Percentiles rank a stretch among this genome's conserved stretches.
phyloP scores from a whole-genome alignment of 352 stramenopile genomes.

The Pythium aristosporum region DNA sequence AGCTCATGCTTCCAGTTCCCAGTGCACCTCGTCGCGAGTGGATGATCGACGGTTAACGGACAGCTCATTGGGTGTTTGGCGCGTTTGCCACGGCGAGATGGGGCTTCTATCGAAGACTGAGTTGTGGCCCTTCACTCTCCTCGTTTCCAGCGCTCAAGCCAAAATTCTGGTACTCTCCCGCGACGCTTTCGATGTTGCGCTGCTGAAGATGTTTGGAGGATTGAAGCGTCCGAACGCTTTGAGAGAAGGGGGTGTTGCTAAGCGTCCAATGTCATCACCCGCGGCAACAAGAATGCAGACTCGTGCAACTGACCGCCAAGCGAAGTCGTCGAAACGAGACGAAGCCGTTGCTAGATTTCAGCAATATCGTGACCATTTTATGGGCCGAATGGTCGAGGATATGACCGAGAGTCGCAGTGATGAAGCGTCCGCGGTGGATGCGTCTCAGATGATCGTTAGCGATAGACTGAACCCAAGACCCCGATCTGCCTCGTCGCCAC shows the following conservation, averaged over 20 bases:
- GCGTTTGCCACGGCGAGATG: slow-evolving; percentile 38
- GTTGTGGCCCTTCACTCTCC: slow-evolving; percentile 38
- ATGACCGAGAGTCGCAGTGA: background rate
- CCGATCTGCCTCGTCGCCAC: background rate
- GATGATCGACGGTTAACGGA: slow-evolving; percentile 7
- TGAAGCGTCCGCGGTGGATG: background rate
- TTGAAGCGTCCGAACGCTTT: slow-evolving; percentile 28
- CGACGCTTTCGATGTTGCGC: slow-evolving; percentile 37
- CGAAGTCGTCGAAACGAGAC: slow-evolving; percentile 3
- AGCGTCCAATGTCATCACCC: slow-evolving; percentile 41
- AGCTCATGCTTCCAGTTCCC: background rate
- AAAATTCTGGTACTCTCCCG: slow-evolving; percentile 36
- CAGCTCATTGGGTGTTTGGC: background rate
- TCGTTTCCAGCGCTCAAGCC: slow-evolving; percentile 15
- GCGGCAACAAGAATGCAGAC: slow-evolving; percentile 3
- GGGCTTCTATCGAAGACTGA: slow-evolving; percentile 45
- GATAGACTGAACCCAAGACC: background rate
- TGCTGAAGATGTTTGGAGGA: slow-evolving; percentile 41
- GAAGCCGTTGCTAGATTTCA: slow-evolving; percentile 11
- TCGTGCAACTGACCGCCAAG: background rate
- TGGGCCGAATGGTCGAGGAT: background rate
- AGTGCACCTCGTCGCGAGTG: background rate
- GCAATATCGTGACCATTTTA: slow-evolving; percentile 6
- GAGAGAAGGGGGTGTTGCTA: slow-evolving; percentile 21
- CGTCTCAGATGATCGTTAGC: background rate